These are phyloP conservation scores for Neodidymelliopsis sp. DNA, from an alignment of 2,329 filamentous ascomycete genomes.

Conservation along the genomic window DNA sequence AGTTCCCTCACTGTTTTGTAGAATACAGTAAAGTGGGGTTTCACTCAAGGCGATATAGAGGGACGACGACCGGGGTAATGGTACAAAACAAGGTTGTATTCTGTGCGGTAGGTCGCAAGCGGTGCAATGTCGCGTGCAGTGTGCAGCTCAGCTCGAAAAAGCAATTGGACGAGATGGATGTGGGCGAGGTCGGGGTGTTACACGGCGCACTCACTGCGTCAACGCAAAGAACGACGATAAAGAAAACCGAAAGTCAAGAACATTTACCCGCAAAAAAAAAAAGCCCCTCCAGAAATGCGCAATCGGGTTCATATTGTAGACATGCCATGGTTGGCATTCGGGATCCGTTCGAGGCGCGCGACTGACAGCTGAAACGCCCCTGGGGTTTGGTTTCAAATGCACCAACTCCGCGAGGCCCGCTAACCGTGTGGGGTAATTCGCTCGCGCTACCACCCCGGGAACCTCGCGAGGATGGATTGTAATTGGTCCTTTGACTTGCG, in stretches of 20 bases:
- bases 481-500: slow-evolving; percentile 5
- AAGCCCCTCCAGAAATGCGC: slow-evolving; percentile 13
- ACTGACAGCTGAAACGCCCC: slow-evolving; percentile 18
- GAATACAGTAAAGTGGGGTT: background rate
- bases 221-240: slow-evolving; percentile 13
- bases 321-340: slow-evolving; percentile 15
- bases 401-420: slow-evolving; percentile 7
- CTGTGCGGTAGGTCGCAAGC: slow-evolving; percentile 5
- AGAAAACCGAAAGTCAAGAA: slow-evolving; percentile 4
- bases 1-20: background rate
- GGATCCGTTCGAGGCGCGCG: slow-evolving; percentile 18
- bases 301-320: slow-evolving; percentile 12
- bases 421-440: slow-evolving; percentile 11
- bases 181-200: slow-evolving; percentile 10
- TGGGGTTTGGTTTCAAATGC: slow-evolving; percentile 11
- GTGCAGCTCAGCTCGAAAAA: slow-evolving; percentile 11
- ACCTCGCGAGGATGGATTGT: background rate
- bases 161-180: slow-evolving; percentile 12
- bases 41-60: background rate
- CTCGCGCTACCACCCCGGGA: slow-evolving; percentile 8
- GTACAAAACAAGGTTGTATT: slow-evolving; percentile 6
- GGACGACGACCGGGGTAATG: background rate
- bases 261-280: slow-evolving; percentile 11
- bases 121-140: slow-evolving; percentile 19
- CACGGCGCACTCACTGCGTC: slow-evolving; percentile 13